Base-by-base conservation (phyloP, 2,329 filamentous ascomycete species). In the Parafenestella ontariensis region DNA sequence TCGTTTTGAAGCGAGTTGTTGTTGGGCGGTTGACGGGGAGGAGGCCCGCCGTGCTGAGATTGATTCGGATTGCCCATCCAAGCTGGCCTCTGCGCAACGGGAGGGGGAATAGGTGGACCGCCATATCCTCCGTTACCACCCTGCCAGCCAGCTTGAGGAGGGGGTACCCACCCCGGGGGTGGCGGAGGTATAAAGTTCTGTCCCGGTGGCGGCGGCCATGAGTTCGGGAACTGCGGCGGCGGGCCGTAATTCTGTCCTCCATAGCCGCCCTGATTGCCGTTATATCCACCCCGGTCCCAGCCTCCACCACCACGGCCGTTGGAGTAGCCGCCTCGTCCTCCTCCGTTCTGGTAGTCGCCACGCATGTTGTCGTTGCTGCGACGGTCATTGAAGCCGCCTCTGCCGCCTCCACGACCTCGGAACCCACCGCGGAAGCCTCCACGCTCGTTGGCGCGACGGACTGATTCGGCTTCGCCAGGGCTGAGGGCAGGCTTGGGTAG, bases 381-480 rank as follows among this genome's bases (percentile, higher is more conserved):
- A 36, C 61, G 50, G 33, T 62, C 76, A 48, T 63, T 54, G 54
- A 81, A 78, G 44, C 78, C 74, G 18, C 63, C 60, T 6, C 57
- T 53, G 24, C 58, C 57, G 11, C 62, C 58, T 3, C 62, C 59
- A n/a, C 64, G 61, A 3, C 68, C 62, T 21, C 63, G 54, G 40
- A 57, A 60, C 18, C 61, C 59, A 20, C 64, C 64, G 29, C 59
- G 58, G 18, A 45, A 54, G 20, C 82, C 75, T 23, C 80, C 78
- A 66, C 87, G 87, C 48, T 91, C 91, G 88, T 20, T 83, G 82
- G 56, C 85, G 83, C 49, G 84, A 80, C 29, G 88, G 81, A 71
- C 89, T 88, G 48, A 84, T 83, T 70, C 87, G 86, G 39, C 93
- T 84, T 84, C 85, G 29, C 85, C 83, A 52, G 90, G 89, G 23